Conservation (phyloP, 129 eudicot genomes). For the Artemisia annua region DNA sequence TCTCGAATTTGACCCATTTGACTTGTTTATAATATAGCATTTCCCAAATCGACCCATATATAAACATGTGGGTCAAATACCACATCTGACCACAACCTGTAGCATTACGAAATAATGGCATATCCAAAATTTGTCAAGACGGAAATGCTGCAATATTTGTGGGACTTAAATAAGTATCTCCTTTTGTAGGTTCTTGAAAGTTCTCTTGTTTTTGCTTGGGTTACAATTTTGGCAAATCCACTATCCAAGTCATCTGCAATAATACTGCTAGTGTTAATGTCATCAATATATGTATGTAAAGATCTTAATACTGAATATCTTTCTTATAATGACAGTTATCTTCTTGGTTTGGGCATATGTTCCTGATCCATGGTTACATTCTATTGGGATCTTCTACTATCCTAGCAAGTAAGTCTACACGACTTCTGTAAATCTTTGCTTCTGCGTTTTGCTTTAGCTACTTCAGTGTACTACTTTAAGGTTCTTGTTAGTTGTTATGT, state of each 20-base stretch:
- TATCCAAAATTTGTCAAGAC: not conserved
- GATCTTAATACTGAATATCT: slow-evolving; percentile 8
- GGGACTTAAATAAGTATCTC: not conserved
- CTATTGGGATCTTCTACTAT: slow-evolving; percentile 79
- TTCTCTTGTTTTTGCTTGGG: not conserved
- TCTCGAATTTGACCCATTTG: too few relatives aligned
- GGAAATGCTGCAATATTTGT: not conserved
- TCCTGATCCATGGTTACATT: slow-evolving; percentile 88
- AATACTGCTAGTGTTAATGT: not conserved
- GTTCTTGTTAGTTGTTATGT: too few relatives aligned
- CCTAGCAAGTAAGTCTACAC: slow-evolving; percentile 73
- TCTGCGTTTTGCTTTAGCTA: not conserved
- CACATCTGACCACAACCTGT: not conserved
- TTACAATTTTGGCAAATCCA: not conserved
- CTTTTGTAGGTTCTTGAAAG: not conserved
- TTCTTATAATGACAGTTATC: slow-evolving; percentile 48
- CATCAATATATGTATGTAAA: not conserved
- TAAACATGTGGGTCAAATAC: too few relatives aligned
- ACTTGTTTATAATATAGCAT: too few relatives aligned
- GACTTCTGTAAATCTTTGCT: not conserved
- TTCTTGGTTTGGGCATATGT: slow-evolving; percentile 85
- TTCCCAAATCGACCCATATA: too few relatives aligned
- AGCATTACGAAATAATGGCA: not conserved
- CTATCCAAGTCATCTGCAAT: not conserved
- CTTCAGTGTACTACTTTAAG: too few relatives aligned